phyloP scores from a whole-genome alignment of 139 green algal genomes.

The Zygnema cylindricum region DNA sequence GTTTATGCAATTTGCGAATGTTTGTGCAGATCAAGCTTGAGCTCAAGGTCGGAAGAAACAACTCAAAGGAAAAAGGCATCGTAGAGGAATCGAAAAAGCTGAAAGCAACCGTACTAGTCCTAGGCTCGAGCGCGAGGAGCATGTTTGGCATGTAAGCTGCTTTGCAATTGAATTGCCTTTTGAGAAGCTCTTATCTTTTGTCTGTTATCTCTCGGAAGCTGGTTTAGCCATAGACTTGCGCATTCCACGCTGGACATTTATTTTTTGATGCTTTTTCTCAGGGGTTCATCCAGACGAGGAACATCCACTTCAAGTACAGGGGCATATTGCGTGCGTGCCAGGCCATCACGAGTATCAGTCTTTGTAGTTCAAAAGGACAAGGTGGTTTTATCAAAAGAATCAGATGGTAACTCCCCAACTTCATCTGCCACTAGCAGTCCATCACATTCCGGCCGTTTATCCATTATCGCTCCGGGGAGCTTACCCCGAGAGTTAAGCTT shows the following conservation, averaged over 20 bases:
- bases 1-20: too few relatives aligned
- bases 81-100: conserved; percentile 48
- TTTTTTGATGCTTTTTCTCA: neutral
- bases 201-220: too few relatives aligned
- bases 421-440: conserved; percentile 24
- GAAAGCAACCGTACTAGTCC: conserved; percentile 26
- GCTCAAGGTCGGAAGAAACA: conserved; percentile 43
- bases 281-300: neutral
- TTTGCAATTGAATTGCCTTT: conserved; percentile 27
- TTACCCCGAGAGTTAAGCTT: neutral
- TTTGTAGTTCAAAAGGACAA: conserved; percentile 42
- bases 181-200: neutral
- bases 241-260: too few relatives aligned
- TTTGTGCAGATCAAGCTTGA: conserved; percentile 53
- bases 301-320: neutral
- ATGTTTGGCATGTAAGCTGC: conserved; percentile 48
- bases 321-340: neutral
- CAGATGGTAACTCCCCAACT: neutral
- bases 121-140: conserved; percentile 28
- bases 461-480: neutral
- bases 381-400: conserved; percentile 40
- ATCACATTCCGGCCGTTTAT: neutral
- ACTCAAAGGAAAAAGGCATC: conserved; percentile 40
- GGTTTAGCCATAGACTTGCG: too few relatives aligned
- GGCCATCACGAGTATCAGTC: conserved; percentile 18